Conservation (phyloP, 2,329 filamentous ascomycete genomes). For the Dendryphion nanum region DNA sequence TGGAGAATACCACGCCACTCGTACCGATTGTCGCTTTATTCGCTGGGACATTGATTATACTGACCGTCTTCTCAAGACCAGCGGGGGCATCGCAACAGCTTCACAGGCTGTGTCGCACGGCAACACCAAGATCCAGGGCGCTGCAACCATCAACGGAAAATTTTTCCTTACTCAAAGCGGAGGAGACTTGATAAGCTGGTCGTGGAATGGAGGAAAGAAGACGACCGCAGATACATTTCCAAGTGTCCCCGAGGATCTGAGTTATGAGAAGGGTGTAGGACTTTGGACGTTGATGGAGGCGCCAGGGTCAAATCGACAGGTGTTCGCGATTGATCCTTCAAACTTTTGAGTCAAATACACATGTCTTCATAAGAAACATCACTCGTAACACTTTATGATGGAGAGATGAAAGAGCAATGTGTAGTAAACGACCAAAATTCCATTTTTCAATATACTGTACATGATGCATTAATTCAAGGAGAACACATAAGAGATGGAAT, state of each 20-base stretch:
- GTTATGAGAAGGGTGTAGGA: constrained; percentile 12
- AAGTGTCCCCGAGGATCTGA: constrained; percentile 10
- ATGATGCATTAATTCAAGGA: too few species aligned
- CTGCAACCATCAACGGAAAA: constrained; percentile 8
- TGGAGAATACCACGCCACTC: constrained; percentile 10
- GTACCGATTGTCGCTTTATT: constrained; percentile 11
- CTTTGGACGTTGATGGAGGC: constrained; percentile 12
- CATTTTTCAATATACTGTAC: too few species aligned
- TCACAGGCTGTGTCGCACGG: constrained; percentile 10
- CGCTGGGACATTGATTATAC: constrained; percentile 11
- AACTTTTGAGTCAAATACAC: constrained; percentile 5
- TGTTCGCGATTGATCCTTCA: constrained; percentile 9
- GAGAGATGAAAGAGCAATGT: too few species aligned
- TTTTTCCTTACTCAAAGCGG: constrained; percentile 12
- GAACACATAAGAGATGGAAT: too few species aligned
- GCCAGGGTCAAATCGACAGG: constrained; percentile 5
- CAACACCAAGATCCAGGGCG: constrained; percentile 12
- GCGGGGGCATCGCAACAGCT: constrained; percentile 7
- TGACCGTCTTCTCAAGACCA: constrained; percentile 9
- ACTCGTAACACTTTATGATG: too few species aligned
- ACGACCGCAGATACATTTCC: constrained; percentile 3
- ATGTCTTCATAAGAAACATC: too few species aligned
- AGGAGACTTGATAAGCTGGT: constrained; percentile 6
- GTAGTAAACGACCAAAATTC: too few species aligned
- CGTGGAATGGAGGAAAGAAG: constrained; percentile 9